Evolutionary conservation across 495 filamentous ascomycete genomes (phyloP).

Genomic region (Talaromyces ruber): DNA sequence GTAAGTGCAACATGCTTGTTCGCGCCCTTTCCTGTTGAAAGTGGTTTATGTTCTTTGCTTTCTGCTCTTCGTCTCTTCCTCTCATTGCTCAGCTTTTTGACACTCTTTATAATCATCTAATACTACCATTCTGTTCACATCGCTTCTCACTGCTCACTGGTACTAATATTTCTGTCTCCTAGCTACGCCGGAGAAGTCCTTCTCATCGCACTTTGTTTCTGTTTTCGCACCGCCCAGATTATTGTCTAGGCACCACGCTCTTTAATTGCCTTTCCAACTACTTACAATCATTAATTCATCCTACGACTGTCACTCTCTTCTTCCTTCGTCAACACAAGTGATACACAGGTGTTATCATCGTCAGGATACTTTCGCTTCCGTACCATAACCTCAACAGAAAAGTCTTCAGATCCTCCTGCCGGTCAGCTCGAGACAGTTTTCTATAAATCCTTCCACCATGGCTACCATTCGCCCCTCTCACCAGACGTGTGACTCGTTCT

Average conservation of each 20-base stretch:
- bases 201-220: conserved; percentile 15
- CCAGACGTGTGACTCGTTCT: conserved; percentile 68
- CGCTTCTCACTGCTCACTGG: not conserved
- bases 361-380: conserved; percentile 27
- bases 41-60: conserved; percentile 15
- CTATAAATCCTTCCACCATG: conserved; percentile 42
- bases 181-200: conserved; percentile 36
- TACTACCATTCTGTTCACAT: not conserved
- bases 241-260: conserved; percentile 37
- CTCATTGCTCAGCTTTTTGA: not conserved
- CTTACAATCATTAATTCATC: conserved; percentile 50
- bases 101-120: not conserved
- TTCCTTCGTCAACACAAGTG: conserved; percentile 32
- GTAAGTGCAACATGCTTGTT: conserved; percentile 29
- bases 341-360: conserved; percentile 15
- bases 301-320: conserved; percentile 48
- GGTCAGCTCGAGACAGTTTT: conserved; percentile 12
- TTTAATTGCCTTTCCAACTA: conserved; percentile 42
- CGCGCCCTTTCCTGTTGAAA: conserved; percentile 18
- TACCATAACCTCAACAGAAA: conserved; percentile 9
- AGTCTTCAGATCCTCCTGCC: conserved; percentile 3
- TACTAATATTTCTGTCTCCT: conserved; percentile 24
- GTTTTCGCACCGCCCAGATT: conserved; percentile 22
- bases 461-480: conserved; percentile 51
- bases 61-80: not conserved